A percentile compares a stretch with the other conserved stretches of the same genome.
Conservation (phyloP, 805 yeast genomes). For the Millerozyma miso region DNA sequence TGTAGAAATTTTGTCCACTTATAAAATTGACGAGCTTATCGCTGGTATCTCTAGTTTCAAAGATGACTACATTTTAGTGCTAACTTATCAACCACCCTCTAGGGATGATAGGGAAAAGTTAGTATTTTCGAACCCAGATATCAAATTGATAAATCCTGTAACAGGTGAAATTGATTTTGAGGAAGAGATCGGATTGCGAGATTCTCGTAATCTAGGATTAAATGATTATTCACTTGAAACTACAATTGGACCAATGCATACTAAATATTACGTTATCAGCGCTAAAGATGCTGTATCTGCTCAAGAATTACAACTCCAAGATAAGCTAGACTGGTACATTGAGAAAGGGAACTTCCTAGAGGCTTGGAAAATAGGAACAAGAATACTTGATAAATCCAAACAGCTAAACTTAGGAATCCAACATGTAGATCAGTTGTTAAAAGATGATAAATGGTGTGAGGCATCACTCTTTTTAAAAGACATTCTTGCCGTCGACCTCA, state of each 20-base stretch:
- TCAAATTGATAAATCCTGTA: slow-evolving; percentile 59
- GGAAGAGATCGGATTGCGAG: slow-evolving; percentile 69
- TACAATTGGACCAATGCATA: slow-evolving; percentile 35
- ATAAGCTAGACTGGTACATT: slow-evolving; percentile 69
- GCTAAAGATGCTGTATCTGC: slow-evolving; percentile 81
- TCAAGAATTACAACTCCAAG: slow-evolving; percentile 63
- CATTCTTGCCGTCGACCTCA: slow-evolving; percentile 17
- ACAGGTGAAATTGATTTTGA: slow-evolving; percentile 72
- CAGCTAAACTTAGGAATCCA: slow-evolving; percentile 58
- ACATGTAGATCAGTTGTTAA: slow-evolving; percentile 44
- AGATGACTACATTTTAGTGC: slow-evolving; percentile 63
- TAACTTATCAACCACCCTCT: slow-evolving; percentile 47
- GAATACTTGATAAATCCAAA: slow-evolving; percentile 46
- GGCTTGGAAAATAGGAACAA: slow-evolving; percentile 77
- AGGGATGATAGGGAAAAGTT: slow-evolving; percentile 13
- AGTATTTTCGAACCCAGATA: slow-evolving; percentile 58
- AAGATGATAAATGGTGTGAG: slow-evolving; percentile 47
- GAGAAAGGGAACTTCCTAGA: slow-evolving; percentile 50
- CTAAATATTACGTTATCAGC: slow-evolving; percentile 64
- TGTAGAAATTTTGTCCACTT: slow-evolving; percentile 46
- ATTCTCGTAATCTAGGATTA: slow-evolving; percentile 56
- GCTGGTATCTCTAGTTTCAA: slow-evolving; percentile 77
- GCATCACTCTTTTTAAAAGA: slow-evolving; percentile 48
- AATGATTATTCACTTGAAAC: slow-evolving; percentile 76
- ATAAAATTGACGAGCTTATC: slow-evolving; percentile 48